A percentile compares a stretch with the other conserved stretches of the same genome.
Conservation (phyloP, 2,329 filamentous ascomycete genomes). For the Colletotrichum destructivum region DNA sequence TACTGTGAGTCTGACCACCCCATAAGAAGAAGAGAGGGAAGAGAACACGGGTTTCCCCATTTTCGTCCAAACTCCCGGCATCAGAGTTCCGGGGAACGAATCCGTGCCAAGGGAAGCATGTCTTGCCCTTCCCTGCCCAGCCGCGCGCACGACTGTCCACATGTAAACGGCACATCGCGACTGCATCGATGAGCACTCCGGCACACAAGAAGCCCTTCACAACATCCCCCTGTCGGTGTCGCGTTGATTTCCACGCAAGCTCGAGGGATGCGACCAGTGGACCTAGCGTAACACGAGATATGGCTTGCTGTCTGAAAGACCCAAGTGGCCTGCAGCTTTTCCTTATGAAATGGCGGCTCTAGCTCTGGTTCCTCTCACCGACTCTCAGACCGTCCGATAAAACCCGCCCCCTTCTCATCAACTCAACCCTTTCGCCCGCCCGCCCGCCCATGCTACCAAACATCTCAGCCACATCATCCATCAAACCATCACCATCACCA, state of each 20-base stretch:
- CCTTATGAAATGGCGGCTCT: too few relatives aligned
- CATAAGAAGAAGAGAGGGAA: neutral
- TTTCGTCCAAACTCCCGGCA: neutral
- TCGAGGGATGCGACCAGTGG: neutral
- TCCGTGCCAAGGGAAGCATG: slow-evolving; percentile 24
- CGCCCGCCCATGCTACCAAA: neutral
- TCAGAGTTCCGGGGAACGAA: slow-evolving; percentile 25
- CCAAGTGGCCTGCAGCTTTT: neutral
- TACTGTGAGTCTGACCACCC: neutral
- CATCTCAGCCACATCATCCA: slow-evolving; percentile 11
- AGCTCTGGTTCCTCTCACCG: neutral
- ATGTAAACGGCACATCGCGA: slow-evolving; percentile 10
- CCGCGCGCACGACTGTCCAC: slow-evolving; percentile 27
- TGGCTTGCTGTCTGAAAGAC: neutral
- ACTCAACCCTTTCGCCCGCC: slow-evolving; percentile 7
- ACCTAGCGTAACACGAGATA: neutral
- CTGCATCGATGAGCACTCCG: neutral
- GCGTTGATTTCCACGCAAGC: neutral
- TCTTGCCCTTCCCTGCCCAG: slow-evolving; percentile 25
- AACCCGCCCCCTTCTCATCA: slow-evolving; percentile 11
- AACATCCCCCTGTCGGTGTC: neutral
- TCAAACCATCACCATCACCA: neutral
- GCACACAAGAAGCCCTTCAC: neutral
- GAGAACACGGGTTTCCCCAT: neutral
- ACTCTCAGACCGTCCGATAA: slow-evolving; percentile 33